Conservation (phyloP, 2,329 filamentous ascomycete species). For the Fonsecaea pedrosoi region DNA sequence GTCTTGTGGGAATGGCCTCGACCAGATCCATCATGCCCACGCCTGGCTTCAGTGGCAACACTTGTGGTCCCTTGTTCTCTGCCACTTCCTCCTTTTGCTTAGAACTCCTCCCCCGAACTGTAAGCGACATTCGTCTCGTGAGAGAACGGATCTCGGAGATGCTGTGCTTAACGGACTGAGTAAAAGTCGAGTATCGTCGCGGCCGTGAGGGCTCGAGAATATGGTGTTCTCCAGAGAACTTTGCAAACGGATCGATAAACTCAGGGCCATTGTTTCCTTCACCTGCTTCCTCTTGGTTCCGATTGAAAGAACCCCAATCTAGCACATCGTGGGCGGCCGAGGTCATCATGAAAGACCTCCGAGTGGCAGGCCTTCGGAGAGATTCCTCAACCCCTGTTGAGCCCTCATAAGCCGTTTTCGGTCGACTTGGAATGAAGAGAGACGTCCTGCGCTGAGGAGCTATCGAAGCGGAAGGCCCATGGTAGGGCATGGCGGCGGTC, state of each 20-base stretch:
- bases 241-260: slow-evolving; percentile 34
- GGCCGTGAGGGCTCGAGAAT: slow-evolving; percentile 23
- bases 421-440: slow-evolving; percentile 47
- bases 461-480: slow-evolving; percentile 40
- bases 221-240: slow-evolving; percentile 19
- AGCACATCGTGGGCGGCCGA: slow-evolving; percentile 25
- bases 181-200: slow-evolving; percentile 37
- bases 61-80: slow-evolving; percentile 27
- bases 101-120: slow-evolving; percentile 32
- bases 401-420: slow-evolving; percentile 44
- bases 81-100: slow-evolving; percentile 33
- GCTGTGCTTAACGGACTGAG: slow-evolving; percentile 37
- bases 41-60: slow-evolving; percentile 20
- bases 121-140: slow-evolving; percentile 39
- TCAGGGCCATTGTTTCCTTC: slow-evolving; percentile 23
- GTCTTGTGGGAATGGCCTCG: slow-evolving; percentile 32
- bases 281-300: slow-evolving; percentile 27
- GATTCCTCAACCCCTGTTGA: slow-evolving; percentile 14
- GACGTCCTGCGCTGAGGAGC: slow-evolving; percentile 49
- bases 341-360: slow-evolving; percentile 30
- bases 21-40: slow-evolving; percentile 36
- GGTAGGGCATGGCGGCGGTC: slow-evolving; percentile 30
- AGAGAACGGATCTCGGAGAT: slow-evolving; percentile 37
- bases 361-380: slow-evolving; percentile 22
- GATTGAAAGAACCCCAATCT: slow-evolving; percentile 34